Percentiles rank a stretch among this genome's conserved stretches.
Conservation (phyloP, 192 early-diverging fungal genomes). For the Coemansia sp. region DNA sequence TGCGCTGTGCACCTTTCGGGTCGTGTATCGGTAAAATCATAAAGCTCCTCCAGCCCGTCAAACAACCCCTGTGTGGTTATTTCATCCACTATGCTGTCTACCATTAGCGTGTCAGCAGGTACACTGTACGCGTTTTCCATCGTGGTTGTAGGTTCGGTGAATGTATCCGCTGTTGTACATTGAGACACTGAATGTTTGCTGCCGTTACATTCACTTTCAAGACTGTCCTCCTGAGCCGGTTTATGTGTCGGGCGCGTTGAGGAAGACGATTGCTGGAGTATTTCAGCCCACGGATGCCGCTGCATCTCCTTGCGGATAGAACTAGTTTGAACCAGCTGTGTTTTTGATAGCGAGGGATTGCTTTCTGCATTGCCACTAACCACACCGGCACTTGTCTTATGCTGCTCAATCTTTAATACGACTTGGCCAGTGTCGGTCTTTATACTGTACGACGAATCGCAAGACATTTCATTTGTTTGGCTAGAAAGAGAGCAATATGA, state of each 20-base stretch:
- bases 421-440: not conserved
- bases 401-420: not conserved
- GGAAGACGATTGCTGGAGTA: not conserved
- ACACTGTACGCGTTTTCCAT: not conserved
- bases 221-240: not conserved
- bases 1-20: not conserved
- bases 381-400: not conserved
- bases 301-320: not conserved
- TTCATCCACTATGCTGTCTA: constrained; percentile 12
- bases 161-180: not conserved
- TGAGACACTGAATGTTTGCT: not conserved
- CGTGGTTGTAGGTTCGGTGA: not conserved
- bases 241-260: not conserved
- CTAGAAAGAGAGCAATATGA: not conserved
- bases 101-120: not conserved
- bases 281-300: constrained; percentile 6
- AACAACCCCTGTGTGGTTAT: constrained; percentile 34
- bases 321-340: not conserved
- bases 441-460: constrained; percentile 8
- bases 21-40: constrained; percentile 14
- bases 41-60: constrained; percentile 46
- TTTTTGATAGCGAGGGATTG: not conserved
- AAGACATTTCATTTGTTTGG: constrained; percentile 4
- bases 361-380: not conserved
- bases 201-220: not conserved